These are phyloP conservation scores for Phaffia rhodozyma DNA, from an alignment of 1,284 basidiomycete genomes.

Conservation along the genomic window DNA sequence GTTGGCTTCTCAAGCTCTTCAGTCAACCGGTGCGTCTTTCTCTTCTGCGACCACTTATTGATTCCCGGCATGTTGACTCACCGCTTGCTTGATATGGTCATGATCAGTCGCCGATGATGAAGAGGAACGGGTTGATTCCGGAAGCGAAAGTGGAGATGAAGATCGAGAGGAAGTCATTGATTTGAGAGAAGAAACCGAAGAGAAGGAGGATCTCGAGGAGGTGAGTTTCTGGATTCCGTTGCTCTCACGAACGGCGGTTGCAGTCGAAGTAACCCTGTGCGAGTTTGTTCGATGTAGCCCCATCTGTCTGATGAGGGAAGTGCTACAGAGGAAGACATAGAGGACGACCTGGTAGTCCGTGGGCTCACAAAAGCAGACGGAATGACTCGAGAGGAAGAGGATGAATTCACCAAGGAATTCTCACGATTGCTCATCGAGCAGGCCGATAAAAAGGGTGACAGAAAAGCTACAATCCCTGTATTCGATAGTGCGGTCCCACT, in stretches of 20 bases:
- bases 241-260: neutral
- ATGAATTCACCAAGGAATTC: conserved; percentile 88
- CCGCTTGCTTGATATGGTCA: neutral
- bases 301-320: conserved; percentile 12
- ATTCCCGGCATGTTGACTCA: neutral
- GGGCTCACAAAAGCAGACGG: conserved; percentile 7
- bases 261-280: neutral
- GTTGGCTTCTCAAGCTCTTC: conserved; percentile 50
- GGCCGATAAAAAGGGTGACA: conserved; percentile 65
- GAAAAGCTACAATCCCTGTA: conserved; percentile 64
- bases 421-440: conserved; percentile 87
- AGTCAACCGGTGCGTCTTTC: conserved; percentile 44
- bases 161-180: conserved; percentile 47
- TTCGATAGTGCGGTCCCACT: conserved; percentile 66
- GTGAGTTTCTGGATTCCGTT: neutral
- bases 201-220: conserved; percentile 41
- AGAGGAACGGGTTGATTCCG: conserved; percentile 30
- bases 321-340: conserved; percentile 19
- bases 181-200: conserved; percentile 44
- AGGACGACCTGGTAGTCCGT: conserved; percentile 19
- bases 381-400: conserved; percentile 50
- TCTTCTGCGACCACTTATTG: neutral
- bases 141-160: conserved; percentile 54
- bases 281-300: neutral
- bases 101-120: conserved; percentile 18